Percentiles rank a stretch among this genome's conserved stretches.
These are phyloP conservation scores for Gossypium stocksii DNA, from an alignment of 345 rosid genomes.

Conservation along the genomic window DNA sequence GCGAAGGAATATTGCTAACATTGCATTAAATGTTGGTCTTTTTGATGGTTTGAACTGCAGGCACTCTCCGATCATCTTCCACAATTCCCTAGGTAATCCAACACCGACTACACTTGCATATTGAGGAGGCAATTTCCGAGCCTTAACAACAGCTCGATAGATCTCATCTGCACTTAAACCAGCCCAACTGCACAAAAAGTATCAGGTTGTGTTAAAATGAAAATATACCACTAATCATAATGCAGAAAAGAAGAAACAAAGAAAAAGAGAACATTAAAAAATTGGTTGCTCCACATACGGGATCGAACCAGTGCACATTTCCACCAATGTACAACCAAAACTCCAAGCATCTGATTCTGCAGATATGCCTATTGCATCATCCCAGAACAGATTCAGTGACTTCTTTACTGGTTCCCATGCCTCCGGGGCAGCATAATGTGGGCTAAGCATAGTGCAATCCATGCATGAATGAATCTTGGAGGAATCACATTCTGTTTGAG, in stretches of 20 bases:
- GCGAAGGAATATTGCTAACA: constrained; percentile 81
- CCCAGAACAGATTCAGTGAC: constrained; percentile 82
- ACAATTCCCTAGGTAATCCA: constrained; percentile 86
- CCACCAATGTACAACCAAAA: constrained; percentile 96
- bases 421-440: constrained; percentile 93
- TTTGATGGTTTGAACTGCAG: constrained; percentile 83
- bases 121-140: constrained; percentile 81
- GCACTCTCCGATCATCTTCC: constrained; percentile 98
- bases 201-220: constrained; percentile 1
- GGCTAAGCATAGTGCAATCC: constrained; percentile 82
- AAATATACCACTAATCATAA: constrained; percentile 1
- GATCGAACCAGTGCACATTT: constrained; percentile 97
- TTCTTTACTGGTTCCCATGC: constrained; percentile 97
- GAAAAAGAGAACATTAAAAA: constrained; percentile 8
- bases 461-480: constrained; percentile 63
- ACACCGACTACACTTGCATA: constrained; percentile 95
- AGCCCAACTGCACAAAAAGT: constrained; percentile 64
- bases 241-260: not conserved
- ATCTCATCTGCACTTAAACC: constrained; percentile 90
- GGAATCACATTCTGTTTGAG: constrained; percentile 58
- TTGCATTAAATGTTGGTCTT: constrained; percentile 83
- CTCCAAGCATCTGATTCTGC: constrained; percentile 97
- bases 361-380: constrained; percentile 83
- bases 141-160: constrained; percentile 81
- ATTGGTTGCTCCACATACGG: constrained; percentile 67